Conservation (phyloP, 129 eudicot genomes). For the Deinandra increscens region DNA sequence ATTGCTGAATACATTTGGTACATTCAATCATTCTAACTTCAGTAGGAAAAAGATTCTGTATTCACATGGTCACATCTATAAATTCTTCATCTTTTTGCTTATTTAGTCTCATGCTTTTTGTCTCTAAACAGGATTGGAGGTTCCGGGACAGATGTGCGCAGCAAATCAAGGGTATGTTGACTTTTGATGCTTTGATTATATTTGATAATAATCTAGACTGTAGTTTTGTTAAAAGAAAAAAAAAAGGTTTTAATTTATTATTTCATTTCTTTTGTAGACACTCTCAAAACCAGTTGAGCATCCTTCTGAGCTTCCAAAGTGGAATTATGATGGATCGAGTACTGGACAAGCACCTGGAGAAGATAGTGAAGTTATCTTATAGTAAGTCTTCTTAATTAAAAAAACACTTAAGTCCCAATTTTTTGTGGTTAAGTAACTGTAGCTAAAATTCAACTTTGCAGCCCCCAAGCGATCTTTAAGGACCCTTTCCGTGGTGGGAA, state of each 20-base stretch:
- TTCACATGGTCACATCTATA: background rate
- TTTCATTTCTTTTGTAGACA: slow-evolving; percentile 46
- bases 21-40: background rate
- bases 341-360: slow-evolving; percentile 99
- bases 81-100: slow-evolving; percentile 10
- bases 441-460: slow-evolving; percentile 32
- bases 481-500: slow-evolving; percentile 99
- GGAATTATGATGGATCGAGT: slow-evolving; percentile 99
- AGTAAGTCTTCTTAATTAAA: slow-evolving; percentile 51
- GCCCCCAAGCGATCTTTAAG: slow-evolving; percentile 96
- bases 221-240: slow-evolving; percentile 3
- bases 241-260: slow-evolving; percentile 3
- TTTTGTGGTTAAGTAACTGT: slow-evolving; percentile 5
- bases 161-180: slow-evolving; percentile 84
- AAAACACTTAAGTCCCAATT: background rate
- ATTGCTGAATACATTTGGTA: slow-evolving; percentile 98
- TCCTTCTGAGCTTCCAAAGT: slow-evolving; percentile 93
- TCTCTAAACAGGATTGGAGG: slow-evolving; percentile 88
- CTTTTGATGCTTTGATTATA: slow-evolving; percentile 7
- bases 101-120: slow-evolving; percentile 6
- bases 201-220: background rate
- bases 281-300: slow-evolving; percentile 79
- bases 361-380: slow-evolving; percentile 96
- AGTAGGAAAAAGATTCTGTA: background rate
- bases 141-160: slow-evolving; percentile 82